These are phyloP conservation scores for Suillus americanus DNA, from an alignment of 768 basidiomycete species.

Conservation along the genomic window DNA sequence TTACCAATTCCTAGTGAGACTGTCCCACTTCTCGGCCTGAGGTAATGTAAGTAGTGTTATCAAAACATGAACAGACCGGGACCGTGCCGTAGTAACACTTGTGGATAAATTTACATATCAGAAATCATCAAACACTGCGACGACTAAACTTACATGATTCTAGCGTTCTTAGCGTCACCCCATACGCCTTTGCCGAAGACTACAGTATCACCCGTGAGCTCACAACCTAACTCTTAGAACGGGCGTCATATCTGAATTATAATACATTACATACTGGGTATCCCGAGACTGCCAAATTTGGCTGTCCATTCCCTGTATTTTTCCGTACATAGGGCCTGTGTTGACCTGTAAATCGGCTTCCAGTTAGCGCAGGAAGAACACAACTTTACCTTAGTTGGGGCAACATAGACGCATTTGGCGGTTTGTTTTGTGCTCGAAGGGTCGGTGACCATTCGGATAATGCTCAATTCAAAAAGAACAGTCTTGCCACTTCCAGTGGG, in stretches of 20 bases:
- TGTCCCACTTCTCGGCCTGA: constrained; percentile 96
- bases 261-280: constrained; percentile 58
- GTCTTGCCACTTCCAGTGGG: constrained; percentile 98
- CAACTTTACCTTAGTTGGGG: constrained; percentile 77
- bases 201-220: constrained; percentile 91
- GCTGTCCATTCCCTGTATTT: constrained; percentile 78
- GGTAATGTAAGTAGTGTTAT: constrained; percentile 3
- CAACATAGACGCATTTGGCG: constrained; percentile 86
- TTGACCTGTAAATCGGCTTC: background rate
- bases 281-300: constrained; percentile 75
- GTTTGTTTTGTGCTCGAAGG: constrained; percentile 31
- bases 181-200: constrained; percentile 62
- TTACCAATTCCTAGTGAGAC: constrained; percentile 85
- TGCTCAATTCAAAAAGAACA: constrained; percentile 88
- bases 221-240: constrained; percentile 55
- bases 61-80: background rate
- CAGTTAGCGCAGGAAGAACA: background rate
- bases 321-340: constrained; percentile 85
- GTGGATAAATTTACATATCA: constrained; percentile 5
- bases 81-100: constrained; percentile 76
- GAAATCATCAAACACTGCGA: background rate
- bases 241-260: background rate
- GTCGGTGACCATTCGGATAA: constrained; percentile 68
- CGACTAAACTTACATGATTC: constrained; percentile 65
- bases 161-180: constrained; percentile 72